Conservation (phyloP, 2,329 filamentous ascomycete genomes). For the Phaeoacremonium minimum region DNA sequence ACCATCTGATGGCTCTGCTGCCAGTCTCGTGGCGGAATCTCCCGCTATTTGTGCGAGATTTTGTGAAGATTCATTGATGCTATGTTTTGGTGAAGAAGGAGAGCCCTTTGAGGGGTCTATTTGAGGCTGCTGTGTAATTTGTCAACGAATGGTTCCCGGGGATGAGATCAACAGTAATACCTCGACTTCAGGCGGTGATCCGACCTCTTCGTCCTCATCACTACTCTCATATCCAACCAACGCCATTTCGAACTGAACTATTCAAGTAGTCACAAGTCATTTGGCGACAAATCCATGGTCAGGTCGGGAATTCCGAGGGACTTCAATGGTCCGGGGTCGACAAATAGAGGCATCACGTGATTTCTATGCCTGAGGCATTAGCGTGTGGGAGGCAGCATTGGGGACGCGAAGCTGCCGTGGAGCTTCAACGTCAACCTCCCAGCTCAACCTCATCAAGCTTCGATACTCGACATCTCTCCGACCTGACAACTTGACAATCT, state of each 20-base stretch:
- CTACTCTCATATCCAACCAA: constrained; percentile 49
- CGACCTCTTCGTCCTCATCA: constrained; percentile 40
- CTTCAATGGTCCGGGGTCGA: too few species aligned
- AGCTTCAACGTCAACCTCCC: constrained; percentile 14
- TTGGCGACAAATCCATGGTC: too few species aligned
- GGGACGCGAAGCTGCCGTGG: constrained; percentile 22
- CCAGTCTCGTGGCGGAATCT: too few species aligned
- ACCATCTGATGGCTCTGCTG: too few species aligned
- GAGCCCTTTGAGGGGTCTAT: too few species aligned
- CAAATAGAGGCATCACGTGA: too few species aligned
- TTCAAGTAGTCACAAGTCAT: constrained; percentile 1
- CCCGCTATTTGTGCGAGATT: too few species aligned
- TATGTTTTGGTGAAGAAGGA: too few species aligned
- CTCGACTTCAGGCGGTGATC: not conserved
- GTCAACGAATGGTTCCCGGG: not conserved
- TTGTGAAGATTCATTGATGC: too few species aligned
- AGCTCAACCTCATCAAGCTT: constrained; percentile 2
- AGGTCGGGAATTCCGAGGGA: too few species aligned
- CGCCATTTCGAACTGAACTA: constrained; percentile 25
- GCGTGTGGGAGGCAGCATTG: constrained; percentile 18
- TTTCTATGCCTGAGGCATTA: constrained; percentile 1
- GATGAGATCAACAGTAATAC: constrained; percentile 1
- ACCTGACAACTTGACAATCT: not conserved
- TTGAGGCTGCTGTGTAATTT: too few species aligned
- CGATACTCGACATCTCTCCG: too few species aligned